Evolutionary conservation across 768 basidiomycete species (phyloP), one percentile per base, ranked within the genome.

Genomic region (Chalciporus piperatus): DNA sequence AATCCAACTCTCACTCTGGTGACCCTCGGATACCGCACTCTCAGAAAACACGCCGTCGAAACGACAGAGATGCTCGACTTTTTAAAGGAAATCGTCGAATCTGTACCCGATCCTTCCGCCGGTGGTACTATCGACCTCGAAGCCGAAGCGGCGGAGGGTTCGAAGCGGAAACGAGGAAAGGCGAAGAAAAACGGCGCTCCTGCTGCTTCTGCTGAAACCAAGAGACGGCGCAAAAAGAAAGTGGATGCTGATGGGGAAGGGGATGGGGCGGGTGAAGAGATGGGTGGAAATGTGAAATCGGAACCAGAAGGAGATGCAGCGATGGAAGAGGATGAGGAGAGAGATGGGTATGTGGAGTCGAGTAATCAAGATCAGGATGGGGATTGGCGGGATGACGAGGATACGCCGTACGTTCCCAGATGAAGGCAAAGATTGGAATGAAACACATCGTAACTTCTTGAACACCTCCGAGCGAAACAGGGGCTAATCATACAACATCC

Each of bases 31-130:
- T 22, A 22, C 22, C 22, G 22, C 22, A 22, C 22, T 11, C 66
- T 11, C 65, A 98, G 95, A 57, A 98, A 98, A 76, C 90, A 93
- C 60, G 92, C 93, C 0, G 84, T 98, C 9, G 87, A 90, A 51
- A 85, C 84, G 14, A 88, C 85, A 11, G 86, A 92, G 57, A 89
- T 84, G 76, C 83, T 98, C 45, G 96, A 98, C 69, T 98, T 98
- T 70, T 79, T 98, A 28, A 89, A 91, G 65, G 94, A 98, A 65
- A 83, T 97, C 47, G 93, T 96, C 20, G 84, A 88, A 62, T 72
- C 76, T 32, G 83, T 96, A 6, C 87, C 91, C 1, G 94, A 98
- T 69, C 94, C 94, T 0, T 87, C 89, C 4, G 83, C 83, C 17
- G 89, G 90, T 11, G 89, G 87, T 2, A 90, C 87, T 0, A 81